phyloP scores from a whole-genome alignment of 2,329 filamentous ascomycete genomes.

The Neoarthrinium moseri region DNA sequence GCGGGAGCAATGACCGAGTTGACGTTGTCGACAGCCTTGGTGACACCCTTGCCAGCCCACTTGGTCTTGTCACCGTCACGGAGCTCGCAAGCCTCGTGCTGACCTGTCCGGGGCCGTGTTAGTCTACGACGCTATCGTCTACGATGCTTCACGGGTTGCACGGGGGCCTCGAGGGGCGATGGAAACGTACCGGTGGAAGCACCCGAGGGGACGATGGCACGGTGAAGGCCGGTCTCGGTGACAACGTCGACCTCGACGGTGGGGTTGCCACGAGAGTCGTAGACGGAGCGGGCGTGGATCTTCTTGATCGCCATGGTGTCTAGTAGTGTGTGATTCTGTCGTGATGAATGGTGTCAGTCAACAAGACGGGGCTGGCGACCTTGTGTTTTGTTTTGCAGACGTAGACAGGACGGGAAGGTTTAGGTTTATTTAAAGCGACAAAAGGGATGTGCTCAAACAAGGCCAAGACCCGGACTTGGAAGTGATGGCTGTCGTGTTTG shows the following conservation, averaged over 20 bases:
- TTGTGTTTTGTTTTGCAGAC: neutral
- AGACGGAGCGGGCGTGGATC: constrained; percentile 91
- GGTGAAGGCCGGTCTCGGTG: constrained; percentile 94
- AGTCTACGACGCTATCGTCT: constrained; percentile 14
- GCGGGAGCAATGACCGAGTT: constrained; percentile 78
- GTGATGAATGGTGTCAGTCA: neutral
- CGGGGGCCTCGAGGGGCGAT: neutral
- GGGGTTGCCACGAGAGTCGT: constrained; percentile 97
- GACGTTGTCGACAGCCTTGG: constrained; percentile 83
- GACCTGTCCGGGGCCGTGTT: constrained; percentile 50
- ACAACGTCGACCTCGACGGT: constrained; percentile 98
- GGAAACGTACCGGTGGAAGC: constrained; percentile 84
- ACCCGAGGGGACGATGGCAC: constrained; percentile 94
- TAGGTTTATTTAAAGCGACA: neutral
- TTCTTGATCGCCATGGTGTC: constrained; percentile 84
- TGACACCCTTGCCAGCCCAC: constrained; percentile 85
- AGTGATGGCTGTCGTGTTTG: neutral
- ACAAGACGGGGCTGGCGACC: neutral
- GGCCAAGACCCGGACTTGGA: too few species aligned
- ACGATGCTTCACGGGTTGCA: constrained; percentile 24
- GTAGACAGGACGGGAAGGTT: neutral
- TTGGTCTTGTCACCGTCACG: constrained; percentile 85
- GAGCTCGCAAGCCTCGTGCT: constrained; percentile 89
- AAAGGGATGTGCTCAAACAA: too few species aligned
- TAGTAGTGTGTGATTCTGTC: neutral